Base-by-base conservation (phyloP, 208 protist species). In the Zelonia costaricensis region DNA sequence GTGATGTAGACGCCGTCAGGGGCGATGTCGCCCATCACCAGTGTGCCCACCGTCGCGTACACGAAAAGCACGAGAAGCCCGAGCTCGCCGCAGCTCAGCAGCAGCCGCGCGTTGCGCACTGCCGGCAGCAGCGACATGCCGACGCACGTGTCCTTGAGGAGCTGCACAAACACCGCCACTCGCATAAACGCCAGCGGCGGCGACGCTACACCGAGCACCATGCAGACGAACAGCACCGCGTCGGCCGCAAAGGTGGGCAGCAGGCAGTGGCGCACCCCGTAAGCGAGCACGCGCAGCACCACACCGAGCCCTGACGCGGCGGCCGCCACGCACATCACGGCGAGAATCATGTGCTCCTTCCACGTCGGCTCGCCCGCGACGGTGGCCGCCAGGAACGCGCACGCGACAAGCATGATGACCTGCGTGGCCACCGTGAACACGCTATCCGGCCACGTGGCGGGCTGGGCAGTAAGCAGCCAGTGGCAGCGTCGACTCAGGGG, bases 41-140 rank as follows among this genome's bases (percentile, higher is more conserved):
- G 46, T 7, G 69, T 72, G 13, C 76, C 86, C 8, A 86, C 76
- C 0, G 80, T 69, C 13, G 71, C 78, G 66, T 84, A 92, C 16
- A 51, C 56, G n/a, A 88, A 48, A 2, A 89, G 67, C 0, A 74
- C 47, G 10, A 76, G 35, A 2, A 82, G 31, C 54, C 66, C 77
- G 7, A 86, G 9, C 23, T 39, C 60, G 5, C 70, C 4, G 8
- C 65, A 69, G 64, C 69, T 83, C 42, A 69, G 20, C 25, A 82
- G 35, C 22, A 61, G 46, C 13, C 15, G 12, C 8, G 45, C 48
- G 18, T 62, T 51, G 6, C 47, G 70, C 25, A 46, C 51, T 12
- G 44, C 56, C 5, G 63, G 70, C 38, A 69, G 63, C 18, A 86
- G 54, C 22, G 78, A 40, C 51, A 69, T 48, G 13, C 48, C 56